phyloP scores from a whole-genome alignment of 768 basidiomycete genomes.

The Trichaptum fuscoviolaceum region DNA sequence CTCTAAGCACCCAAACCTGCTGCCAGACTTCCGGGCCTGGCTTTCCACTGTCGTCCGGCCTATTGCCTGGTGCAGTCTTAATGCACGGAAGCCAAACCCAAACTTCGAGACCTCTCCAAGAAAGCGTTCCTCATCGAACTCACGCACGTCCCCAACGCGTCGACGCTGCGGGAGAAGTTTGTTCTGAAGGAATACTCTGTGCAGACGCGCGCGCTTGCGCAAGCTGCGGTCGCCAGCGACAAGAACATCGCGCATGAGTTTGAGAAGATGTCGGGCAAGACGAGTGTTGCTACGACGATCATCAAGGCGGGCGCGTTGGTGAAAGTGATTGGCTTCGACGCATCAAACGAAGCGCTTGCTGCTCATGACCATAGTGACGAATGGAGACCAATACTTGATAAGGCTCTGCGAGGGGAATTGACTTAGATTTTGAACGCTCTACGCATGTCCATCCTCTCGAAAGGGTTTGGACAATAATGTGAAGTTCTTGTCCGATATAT shows the following conservation, averaged over 20 bases:
- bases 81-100: conserved; percentile 4
- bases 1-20: conserved; percentile 2
- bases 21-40: conserved; percentile 3
- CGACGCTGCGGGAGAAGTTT: neutral
- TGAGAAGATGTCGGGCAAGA: conserved; percentile 6
- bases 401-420: neutral
- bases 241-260: conserved; percentile 1
- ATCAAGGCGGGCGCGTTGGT: conserved; percentile 2
- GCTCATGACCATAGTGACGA: conserved; percentile 5
- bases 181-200: conserved; percentile 4
- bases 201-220: neutral
- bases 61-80: conserved; percentile 4
- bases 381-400: neutral
- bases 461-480: no score
- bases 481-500: neutral
- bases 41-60: neutral
- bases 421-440: neutral
- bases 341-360: conserved; percentile 2
- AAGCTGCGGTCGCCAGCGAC: conserved; percentile 4
- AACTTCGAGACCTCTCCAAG: neutral
- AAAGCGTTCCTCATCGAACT: conserved; percentile 5
- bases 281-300: conserved; percentile 4
- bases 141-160: neutral
- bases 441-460: neutral
- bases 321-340: conserved; percentile 4